Evolutionary conservation across 2,329 filamentous ascomycete species (phyloP), one percentile per base, ranked within the genome.

Genomic region (Sclerotinia subarctica): DNA sequence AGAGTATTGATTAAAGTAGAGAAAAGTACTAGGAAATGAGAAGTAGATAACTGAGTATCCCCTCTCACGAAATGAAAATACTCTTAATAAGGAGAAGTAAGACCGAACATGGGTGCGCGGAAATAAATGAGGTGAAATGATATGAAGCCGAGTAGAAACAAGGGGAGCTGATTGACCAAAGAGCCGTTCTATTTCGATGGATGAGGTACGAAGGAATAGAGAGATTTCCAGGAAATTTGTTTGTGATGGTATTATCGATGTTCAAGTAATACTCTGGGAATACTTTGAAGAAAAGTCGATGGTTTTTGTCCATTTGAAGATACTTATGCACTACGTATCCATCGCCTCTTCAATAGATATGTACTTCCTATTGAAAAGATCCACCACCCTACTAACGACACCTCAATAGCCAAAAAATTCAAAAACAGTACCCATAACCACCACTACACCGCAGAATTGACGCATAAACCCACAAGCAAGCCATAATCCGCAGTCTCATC

Each of bases 71-170:
- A 11, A 17, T 13, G 8, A 1, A 13, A 19, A 21, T 29, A 2
- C 15, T 26, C 32, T 38, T 21, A 38, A 49, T 26, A 24, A 21
- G 32, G 46, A 4, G 42, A 21, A 2, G 15, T 63, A 10, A 63
- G 46, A 63, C 59, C n/a, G 13, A 24, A 51, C n/a, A 63, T n/a
- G 59, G 29, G 15, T 63, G n/a, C 35, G 47, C 32, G 15, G 44
- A 51, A 32, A 63, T 11, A 38, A 54, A 56, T n/a, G 53, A 56
- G 29, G 53, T 63, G 4, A 19, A 26, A 38, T 51, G 46, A 63
- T 5, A 63, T 38, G 32, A 38, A 51, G 17, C 11, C 15, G 51
- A 26, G 29, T 21, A 51, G 46, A 51, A 51, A 63, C 29, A 21
- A 63, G 46, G 42, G 8, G 21, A 7, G 46, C 8, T 44, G 13